phyloP scores from a whole-genome alignment of 1,284 basidiomycete genomes.

The Singerocomus rubriflavus region DNA sequence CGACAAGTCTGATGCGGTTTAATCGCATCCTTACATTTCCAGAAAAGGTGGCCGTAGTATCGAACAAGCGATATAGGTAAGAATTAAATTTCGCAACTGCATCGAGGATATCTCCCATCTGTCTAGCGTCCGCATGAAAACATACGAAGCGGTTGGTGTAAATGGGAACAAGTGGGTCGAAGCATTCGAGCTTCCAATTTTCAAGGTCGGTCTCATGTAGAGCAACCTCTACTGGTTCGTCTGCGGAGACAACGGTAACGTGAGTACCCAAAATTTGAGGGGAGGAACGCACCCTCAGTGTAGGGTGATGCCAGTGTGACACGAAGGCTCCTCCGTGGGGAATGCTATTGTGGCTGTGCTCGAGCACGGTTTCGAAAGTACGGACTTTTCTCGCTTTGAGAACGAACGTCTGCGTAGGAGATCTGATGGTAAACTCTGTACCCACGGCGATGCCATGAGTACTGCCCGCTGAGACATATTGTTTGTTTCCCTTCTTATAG shows the following conservation, averaged over 20 bases:
- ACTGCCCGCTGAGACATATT: constrained; percentile 23
- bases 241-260: constrained; percentile 4
- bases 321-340: constrained; percentile 13
- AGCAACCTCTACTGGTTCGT: constrained; percentile 10
- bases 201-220: neutral
- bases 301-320: constrained; percentile 16
- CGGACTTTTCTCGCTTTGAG: constrained; percentile 13
- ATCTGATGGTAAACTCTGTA: constrained; percentile 14
- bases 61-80: constrained; percentile 17
- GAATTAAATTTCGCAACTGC: constrained; percentile 21
- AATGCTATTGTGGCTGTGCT: constrained; percentile 1
- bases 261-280: neutral
- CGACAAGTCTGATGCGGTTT: constrained; percentile 1
- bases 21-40: constrained; percentile 14
- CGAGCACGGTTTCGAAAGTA: constrained; percentile 16
- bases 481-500: neutral
- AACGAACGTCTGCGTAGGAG: neutral
- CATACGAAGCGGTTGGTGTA: constrained; percentile 5
- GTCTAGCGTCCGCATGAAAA: constrained; percentile 4
- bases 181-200: constrained; percentile 18
- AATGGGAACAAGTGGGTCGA: constrained; percentile 11
- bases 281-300: constrained; percentile 13
- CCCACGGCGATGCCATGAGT: constrained; percentile 18
- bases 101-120: constrained; percentile 10
- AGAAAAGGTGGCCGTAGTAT: constrained; percentile 6